Evolutionary conservation across 2,329 filamentous ascomycete species (phyloP).

Genomic region (Scopulariopsis brevicaulis): DNA sequence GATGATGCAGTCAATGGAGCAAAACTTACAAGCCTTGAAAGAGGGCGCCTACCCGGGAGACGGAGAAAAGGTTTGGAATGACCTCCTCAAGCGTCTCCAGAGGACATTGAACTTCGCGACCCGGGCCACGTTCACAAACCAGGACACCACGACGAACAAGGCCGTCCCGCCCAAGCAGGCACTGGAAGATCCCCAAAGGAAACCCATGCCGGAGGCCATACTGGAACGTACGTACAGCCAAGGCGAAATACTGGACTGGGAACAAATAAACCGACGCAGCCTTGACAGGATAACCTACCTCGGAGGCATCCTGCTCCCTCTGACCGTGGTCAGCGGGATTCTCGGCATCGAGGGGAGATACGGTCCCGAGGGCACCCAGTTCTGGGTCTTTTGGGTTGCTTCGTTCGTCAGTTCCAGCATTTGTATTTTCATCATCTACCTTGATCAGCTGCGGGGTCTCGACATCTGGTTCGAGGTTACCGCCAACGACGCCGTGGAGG

Average conservation of each 20-base stretch:
- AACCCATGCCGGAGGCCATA: not conserved
- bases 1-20: not conserved
- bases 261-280: not conserved
- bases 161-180: not conserved
- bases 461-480: slow-evolving; percentile 19
- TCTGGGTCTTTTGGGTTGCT: slow-evolving; percentile 38
- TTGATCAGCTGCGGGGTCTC: slow-evolving; percentile 24
- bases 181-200: not conserved
- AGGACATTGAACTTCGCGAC: not conserved
- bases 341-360: slow-evolving; percentile 34
- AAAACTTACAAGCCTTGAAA: not conserved
- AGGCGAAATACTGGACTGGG: not conserved
- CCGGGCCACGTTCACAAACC: not conserved
- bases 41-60: not conserved
- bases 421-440: slow-evolving; percentile 31
- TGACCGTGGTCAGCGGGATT: slow-evolving; percentile 34
- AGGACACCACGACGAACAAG: not conserved
- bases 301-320: slow-evolving; percentile 33
- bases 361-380: slow-evolving; percentile 24
- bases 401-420: slow-evolving; percentile 24
- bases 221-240: not conserved
- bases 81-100: not conserved
- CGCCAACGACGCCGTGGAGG: slow-evolving; percentile 13
- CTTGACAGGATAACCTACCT: slow-evolving; percentile 34
- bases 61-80: not conserved